Percentiles rank a stretch among this genome's conserved stretches.
Evolutionary conservation across 108 stramenopile species (phyloP).

Genomic region (Pseudonitzschia delicatissima): DNA sequence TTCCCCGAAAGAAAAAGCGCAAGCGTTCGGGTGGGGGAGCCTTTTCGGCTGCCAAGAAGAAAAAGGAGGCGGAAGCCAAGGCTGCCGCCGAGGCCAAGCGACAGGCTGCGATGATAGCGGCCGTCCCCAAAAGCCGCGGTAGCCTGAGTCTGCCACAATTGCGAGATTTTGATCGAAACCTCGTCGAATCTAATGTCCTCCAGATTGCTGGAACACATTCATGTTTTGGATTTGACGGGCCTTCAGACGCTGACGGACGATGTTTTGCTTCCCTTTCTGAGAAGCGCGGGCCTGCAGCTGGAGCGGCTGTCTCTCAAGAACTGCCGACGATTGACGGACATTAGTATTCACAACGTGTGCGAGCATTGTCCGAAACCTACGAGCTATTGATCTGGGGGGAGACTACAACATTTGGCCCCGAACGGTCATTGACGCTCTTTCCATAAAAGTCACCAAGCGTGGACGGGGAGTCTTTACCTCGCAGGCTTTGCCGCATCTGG

Average conservation of each 20-base stretch:
- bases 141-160: slow-evolving; percentile 67
- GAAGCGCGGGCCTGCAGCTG: slow-evolving; percentile 40
- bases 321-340: slow-evolving; percentile 66
- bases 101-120: background rate
- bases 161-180: slow-evolving; percentile 50
- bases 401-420: slow-evolving; percentile 56
- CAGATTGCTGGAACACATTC: slow-evolving; percentile 51
- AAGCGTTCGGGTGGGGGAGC: background rate
- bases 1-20: slow-evolving; percentile 2
- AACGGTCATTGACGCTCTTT: slow-evolving; percentile 37
- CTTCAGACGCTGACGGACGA: slow-evolving; percentile 60
- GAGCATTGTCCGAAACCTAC: slow-evolving; percentile 27
- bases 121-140: slow-evolving; percentile 23
- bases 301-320: slow-evolving; percentile 70
- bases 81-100: background rate
- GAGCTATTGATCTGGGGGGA: slow-evolving; percentile 66
- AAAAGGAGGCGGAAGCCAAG: slow-evolving; percentile 2
- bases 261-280: slow-evolving; percentile 32
- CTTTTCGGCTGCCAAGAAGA: slow-evolving; percentile 7
- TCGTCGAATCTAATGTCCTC: slow-evolving; percentile 55
- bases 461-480: slow-evolving; percentile 9
- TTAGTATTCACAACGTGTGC: slow-evolving; percentile 28
- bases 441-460: background rate
- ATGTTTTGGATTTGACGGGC: slow-evolving; percentile 67
- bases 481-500: slow-evolving; percentile 15